Percentiles rank a stretch among this genome's conserved stretches.
phyloP scores from a whole-genome alignment of 2,329 filamentous ascomycete species.

The Cladophialophora chaetospira region DNA sequence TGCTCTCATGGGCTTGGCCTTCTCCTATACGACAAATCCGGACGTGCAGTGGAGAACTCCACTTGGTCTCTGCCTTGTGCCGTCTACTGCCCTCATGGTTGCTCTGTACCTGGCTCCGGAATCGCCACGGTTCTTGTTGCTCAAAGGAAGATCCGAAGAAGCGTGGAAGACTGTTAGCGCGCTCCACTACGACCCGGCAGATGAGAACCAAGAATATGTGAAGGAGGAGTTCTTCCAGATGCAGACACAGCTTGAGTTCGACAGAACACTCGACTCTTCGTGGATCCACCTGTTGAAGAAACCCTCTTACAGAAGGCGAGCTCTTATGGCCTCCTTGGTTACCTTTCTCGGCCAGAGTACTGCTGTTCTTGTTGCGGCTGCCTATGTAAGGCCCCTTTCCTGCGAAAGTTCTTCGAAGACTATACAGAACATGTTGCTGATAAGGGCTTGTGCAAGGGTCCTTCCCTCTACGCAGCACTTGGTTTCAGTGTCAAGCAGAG shows the following conservation, averaged over 20 bases:
- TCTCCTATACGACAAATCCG: conserved; percentile 5
- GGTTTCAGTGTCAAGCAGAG: conserved; percentile 42
- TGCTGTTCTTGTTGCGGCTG: conserved; percentile 43
- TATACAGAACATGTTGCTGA: too few relatives aligned
- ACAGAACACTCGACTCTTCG: conserved; percentile 2
- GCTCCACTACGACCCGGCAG: conserved; percentile 8
- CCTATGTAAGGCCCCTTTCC: conserved; percentile 1
- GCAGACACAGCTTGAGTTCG: conserved; percentile 11
- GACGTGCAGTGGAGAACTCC: conserved; percentile 7
- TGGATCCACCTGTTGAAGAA: conserved; percentile 7
- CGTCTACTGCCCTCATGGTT: background rate
- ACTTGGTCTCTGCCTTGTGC: background rate
- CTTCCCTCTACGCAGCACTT: conserved; percentile 47
- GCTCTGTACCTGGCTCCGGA: conserved; percentile 11
- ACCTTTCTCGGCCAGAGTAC: conserved; percentile 33
- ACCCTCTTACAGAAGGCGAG: conserved; percentile 14
- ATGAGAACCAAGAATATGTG: conserved; percentile 10
- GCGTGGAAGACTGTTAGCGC: conserved; percentile 11
- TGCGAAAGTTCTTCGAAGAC: background rate
- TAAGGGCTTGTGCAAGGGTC: conserved; percentile 39
- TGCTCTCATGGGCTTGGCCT: conserved; percentile 5
- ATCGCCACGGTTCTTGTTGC: conserved; percentile 18
- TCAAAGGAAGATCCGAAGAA: conserved; percentile 16
- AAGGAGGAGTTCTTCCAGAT: conserved; percentile 27
- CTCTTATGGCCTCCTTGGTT: background rate